These are phyloP conservation scores for Ambrosia artemisiifolia DNA, from an alignment of 129 eudicot genomes.

Conservation along the genomic window DNA sequence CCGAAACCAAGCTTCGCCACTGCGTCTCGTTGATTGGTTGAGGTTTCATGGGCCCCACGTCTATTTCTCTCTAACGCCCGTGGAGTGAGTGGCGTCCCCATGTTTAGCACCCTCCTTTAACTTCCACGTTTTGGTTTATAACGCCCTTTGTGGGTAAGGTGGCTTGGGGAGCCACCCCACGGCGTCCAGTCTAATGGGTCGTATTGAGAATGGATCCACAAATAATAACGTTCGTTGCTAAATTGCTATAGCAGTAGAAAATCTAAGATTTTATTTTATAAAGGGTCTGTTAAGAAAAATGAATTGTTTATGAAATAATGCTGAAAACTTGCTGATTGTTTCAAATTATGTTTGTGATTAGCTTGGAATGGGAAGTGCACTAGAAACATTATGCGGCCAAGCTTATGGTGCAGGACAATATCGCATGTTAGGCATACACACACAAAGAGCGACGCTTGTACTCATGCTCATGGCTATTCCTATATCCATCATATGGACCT, in stretches of 20 bases:
- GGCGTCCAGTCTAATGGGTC: too few species aligned
- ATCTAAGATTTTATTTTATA: too few species aligned
- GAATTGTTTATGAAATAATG: not conserved
- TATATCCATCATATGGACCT: conserved; percentile 33
- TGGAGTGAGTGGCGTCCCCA: too few species aligned
- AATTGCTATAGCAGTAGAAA: too few species aligned
- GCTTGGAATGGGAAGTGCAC: conserved; percentile 54
- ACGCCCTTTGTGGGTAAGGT: too few species aligned
- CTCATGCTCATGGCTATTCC: conserved; percentile 35
- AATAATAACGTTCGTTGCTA: not conserved
- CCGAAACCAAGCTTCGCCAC: too few species aligned
- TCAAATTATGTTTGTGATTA: conserved; percentile 9
- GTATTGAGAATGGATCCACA: not conserved
- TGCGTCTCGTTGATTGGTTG: too few species aligned
- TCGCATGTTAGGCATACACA: conserved; percentile 40
- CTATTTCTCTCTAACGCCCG: too few species aligned
- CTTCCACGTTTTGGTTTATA: too few species aligned
- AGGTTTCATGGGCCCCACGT: too few species aligned
- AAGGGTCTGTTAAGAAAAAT: not conserved
- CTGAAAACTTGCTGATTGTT: not conserved
- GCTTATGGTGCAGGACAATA: conserved; percentile 48
- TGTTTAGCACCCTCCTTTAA: too few species aligned
- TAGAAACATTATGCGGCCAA: conserved; percentile 58
- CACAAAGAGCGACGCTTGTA: conserved; percentile 40
- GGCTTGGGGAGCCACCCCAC: too few species aligned